Percentiles rank a stretch among this genome's conserved stretches.
These are phyloP conservation scores for Ustilago vetiveriae DNA, from an alignment of 1,284 basidiomycete genomes.

Conservation along the genomic window DNA sequence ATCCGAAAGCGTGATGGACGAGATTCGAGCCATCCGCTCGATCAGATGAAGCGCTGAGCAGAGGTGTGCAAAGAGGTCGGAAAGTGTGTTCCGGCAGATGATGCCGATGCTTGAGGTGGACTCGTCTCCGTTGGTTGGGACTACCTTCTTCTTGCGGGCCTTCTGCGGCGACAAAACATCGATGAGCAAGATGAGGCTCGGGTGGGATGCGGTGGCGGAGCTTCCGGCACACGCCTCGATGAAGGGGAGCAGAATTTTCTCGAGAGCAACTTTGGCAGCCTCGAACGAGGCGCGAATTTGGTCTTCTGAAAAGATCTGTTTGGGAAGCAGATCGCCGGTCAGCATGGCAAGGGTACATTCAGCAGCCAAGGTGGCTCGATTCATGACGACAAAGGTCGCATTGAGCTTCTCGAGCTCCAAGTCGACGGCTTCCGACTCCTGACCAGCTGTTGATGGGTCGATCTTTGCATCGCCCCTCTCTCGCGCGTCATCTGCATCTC, in stretches of 20 bases:
- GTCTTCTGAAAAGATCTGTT: conserved; percentile 88
- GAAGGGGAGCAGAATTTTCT: conserved; percentile 83
- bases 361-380: conserved; percentile 74
- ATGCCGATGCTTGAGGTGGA: conserved; percentile 27
- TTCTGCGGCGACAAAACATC: conserved; percentile 41
- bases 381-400: conserved; percentile 50
- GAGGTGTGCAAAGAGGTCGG: conserved; percentile 49
- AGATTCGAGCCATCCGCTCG: conserved; percentile 66
- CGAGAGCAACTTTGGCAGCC: conserved; percentile 81
- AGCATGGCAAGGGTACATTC: conserved; percentile 83
- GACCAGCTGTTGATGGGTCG: background rate
- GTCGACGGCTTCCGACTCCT: conserved; percentile 72
- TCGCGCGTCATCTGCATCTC: background rate
- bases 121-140: conserved; percentile 7
- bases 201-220: conserved; percentile 26
- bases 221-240: conserved; percentile 74
- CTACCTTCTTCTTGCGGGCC: conserved; percentile 40
- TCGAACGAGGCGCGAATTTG: conserved; percentile 80
- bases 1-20: conserved; percentile 69
- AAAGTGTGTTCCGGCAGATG: conserved; percentile 44
- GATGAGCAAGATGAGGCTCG: conserved; percentile 66
- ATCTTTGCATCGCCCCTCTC: background rate
- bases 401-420: conserved; percentile 69
- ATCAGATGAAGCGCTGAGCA: conserved; percentile 65
- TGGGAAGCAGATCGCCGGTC: conserved; percentile 77